These are phyloP conservation scores for Amaranthus tricolor DNA, from an alignment of 179 eudicot species.

Conservation along the genomic window DNA sequence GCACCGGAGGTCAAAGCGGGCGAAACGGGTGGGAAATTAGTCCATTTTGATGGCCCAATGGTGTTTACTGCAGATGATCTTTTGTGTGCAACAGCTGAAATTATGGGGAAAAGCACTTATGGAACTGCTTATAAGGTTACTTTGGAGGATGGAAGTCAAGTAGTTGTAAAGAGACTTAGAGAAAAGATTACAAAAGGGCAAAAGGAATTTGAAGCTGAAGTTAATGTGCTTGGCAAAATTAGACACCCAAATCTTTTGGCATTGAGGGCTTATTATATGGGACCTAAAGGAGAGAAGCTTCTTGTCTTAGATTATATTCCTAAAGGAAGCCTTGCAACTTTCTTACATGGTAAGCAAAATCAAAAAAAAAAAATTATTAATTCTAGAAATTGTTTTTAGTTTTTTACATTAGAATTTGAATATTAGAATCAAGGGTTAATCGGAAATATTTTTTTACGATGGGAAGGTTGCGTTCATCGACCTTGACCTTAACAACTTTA, in stretches of 20 bases:
- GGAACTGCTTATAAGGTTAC: conserved; percentile 95
- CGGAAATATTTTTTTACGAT: too few species aligned
- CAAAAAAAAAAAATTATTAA: too few species aligned
- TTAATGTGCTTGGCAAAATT: conserved; percentile 61
- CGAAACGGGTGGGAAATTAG: conserved; percentile 82
- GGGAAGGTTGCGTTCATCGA: too few species aligned
- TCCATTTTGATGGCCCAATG: conserved; percentile 85
- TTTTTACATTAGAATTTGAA: background rate
- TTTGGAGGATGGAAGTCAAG: conserved; percentile 79
- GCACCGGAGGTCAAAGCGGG: conserved; percentile 54
- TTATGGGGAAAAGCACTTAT: conserved; percentile 91
- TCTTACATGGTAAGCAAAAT: conserved; percentile 65
- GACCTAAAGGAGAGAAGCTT: conserved; percentile 98
- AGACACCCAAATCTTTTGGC: conserved; percentile 78
- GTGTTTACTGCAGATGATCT: conserved; percentile 90
- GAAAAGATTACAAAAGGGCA: conserved; percentile 84
- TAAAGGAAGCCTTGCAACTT: conserved; percentile 82
- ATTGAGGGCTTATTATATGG: conserved; percentile 82
- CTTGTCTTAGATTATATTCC: conserved; percentile 88
- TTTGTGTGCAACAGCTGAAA: conserved; percentile 92
- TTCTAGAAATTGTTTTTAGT: too few species aligned
- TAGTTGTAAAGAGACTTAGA: conserved; percentile 86
- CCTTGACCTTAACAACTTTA: too few species aligned
- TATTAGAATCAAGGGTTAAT: too few species aligned
- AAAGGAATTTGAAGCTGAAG: conserved; percentile 85